Conservation (phyloP, 371 early-diverging fungal genomes). For the Mycotypha africana region DNA sequence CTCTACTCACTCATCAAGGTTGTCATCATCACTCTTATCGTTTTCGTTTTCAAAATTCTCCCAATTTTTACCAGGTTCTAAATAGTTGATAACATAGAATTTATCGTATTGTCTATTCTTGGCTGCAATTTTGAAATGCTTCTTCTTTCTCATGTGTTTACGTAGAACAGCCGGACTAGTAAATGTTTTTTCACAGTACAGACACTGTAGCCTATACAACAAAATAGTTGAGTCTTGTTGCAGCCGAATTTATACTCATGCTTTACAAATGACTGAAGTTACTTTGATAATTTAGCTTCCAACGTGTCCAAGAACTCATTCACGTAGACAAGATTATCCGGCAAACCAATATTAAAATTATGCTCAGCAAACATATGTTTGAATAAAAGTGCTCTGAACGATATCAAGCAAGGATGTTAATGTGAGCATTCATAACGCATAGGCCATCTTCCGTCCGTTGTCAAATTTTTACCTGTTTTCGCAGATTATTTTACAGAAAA, state of each 20-base stretch:
- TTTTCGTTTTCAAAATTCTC: constrained; percentile 78
- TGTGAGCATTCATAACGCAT: too few species aligned
- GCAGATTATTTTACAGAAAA: constrained; percentile 83
- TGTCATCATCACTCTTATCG: constrained; percentile 75
- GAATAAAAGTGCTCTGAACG: constrained; percentile 56
- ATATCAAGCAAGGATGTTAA: too few species aligned
- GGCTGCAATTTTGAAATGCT: constrained; percentile 93
- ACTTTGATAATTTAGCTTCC: constrained; percentile 69
- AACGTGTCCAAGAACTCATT: constrained; percentile 80
- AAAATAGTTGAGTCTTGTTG: too few species aligned
- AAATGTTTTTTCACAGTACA: constrained; percentile 94
- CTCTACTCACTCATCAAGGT: constrained; percentile 55
- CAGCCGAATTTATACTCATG: too few species aligned
- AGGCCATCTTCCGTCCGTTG: too few species aligned
- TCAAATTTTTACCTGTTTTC: constrained; percentile 35
- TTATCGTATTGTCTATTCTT: constrained; percentile 89
- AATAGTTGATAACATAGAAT: constrained; percentile 93
- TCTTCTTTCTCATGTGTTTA: constrained; percentile 98
- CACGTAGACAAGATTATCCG: constrained; percentile 88
- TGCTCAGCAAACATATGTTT: constrained; percentile 90
- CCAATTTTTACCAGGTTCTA: constrained; percentile 92
- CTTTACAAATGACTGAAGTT: too few species aligned
- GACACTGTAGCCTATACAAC: constrained; percentile 68
- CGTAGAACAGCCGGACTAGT: constrained; percentile 83
- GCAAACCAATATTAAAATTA: constrained; percentile 91